Conservation (phyloP, 1,139 yeast species). For the Yamadazyma membranifaciens region DNA sequence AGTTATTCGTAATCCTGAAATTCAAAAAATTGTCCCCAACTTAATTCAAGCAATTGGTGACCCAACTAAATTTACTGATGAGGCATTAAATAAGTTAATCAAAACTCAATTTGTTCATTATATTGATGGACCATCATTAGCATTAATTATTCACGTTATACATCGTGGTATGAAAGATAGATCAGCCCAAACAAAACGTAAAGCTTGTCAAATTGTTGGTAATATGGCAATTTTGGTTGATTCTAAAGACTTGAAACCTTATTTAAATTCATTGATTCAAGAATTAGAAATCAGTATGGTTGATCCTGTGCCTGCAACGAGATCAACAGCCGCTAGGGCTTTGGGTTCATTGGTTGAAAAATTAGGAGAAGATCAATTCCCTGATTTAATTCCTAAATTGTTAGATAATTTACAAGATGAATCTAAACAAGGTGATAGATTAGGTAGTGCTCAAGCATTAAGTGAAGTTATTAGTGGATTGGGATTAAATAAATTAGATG, state of each 20-base stretch:
- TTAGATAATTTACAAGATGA: conserved; percentile 77
- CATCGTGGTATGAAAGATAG: conserved; percentile 95
- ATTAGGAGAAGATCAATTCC: conserved; percentile 94
- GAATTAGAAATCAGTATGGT: conserved; percentile 95
- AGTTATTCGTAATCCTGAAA: conserved; percentile 96
- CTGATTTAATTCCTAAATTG: conserved; percentile 82
- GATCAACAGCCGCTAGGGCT: conserved; percentile 98
- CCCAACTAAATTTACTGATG: conserved; percentile 86
- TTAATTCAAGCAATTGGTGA: conserved; percentile 93
- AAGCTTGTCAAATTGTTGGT: conserved; percentile 97
- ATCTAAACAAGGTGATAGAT: conserved; percentile 81
- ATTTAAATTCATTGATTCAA: conserved; percentile 69
- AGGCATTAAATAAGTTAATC: conserved; percentile 80
- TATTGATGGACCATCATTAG: conserved; percentile 96
- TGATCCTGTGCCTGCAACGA: conserved; percentile 95
- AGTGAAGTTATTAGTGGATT: conserved; percentile 92
- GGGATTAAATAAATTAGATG: conserved; percentile 85
- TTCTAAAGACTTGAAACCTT: conserved; percentile 79
- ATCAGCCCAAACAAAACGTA: conserved; percentile 86
- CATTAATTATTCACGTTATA: conserved; percentile 89
- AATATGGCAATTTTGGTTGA: conserved; percentile 97
- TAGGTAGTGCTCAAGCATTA: conserved; percentile 96
- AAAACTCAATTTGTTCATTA: conserved; percentile 94
- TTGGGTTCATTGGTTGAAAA: conserved; percentile 94
- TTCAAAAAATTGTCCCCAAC: conserved; percentile 85